Evolutionary conservation across 228 moss, liverwort and hornwort genomes (phyloP).

Genomic region (Sphagnum fallax): DNA sequence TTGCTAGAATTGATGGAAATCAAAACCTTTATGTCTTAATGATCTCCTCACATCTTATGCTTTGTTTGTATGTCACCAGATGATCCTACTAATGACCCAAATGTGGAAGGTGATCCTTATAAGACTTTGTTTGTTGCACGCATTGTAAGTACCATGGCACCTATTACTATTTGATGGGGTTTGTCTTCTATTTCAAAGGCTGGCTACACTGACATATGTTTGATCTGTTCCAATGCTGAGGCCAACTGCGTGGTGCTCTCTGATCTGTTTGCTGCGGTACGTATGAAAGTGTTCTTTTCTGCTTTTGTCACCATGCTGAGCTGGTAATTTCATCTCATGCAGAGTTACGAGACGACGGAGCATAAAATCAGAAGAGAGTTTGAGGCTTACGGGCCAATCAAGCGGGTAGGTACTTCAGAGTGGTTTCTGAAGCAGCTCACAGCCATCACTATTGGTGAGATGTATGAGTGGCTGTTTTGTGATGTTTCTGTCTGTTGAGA

Average conservation of each 20-base stretch:
- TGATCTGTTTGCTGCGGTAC: constrained; percentile 4
- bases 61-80: constrained; percentile 20
- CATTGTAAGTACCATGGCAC: constrained; percentile 41
- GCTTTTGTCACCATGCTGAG: not conserved
- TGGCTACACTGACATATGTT: not conserved
- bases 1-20: no score
- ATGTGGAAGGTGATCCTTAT: constrained; percentile 97
- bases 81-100: constrained; percentile 84
- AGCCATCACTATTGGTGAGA: not conserved
- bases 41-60: no score
- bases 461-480: no score
- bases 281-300: not conserved
- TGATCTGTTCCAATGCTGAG: constrained; percentile 4
- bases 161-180: not conserved
- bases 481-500: no score
- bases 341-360: constrained; percentile 99
- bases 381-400: constrained; percentile 96
- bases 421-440: not conserved
- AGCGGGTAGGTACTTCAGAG: constrained; percentile 55
- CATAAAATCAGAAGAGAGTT: constrained; percentile 97
- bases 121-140: constrained; percentile 96
- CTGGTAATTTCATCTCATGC: constrained; percentile 13
- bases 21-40: no score
- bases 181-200: not conserved
- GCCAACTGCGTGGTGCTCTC: constrained; percentile 4